Base-by-base conservation (phyloP, 1,284 basidiomycete genomes). In the Cutaneotrichosporon cutaneum region DNA sequence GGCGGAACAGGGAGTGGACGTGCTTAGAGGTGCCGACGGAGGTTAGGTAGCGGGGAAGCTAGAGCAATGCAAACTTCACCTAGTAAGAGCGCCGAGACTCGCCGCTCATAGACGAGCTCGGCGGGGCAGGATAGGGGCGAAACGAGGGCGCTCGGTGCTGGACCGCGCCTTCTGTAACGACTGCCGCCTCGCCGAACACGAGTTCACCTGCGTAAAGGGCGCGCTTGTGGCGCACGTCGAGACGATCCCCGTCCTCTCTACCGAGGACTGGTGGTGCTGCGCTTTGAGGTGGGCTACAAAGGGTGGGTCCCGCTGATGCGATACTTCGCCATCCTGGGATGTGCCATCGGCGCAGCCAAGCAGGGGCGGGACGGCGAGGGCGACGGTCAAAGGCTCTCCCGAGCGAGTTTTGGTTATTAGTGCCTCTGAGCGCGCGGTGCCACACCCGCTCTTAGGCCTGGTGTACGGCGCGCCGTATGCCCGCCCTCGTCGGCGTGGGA, bases 221-320 rank as follows among this genome's bases (percentile, higher is more conserved):
- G 87, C 87, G 0, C 79, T 88, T 32, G 75, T 88, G 50, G 87
- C 87, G 0, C 85, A 86, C 65, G 81, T 87, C 70, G n/a, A 24
- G 5, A 70, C 64, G 1, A 68, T 89, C 26, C 69, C 30, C 5
- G 30, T 5, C 30, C 84, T 92, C 42, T 77, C 76, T 16, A 83
- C 85, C 13, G 85, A 85, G 4, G 90, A 92, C 60, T 85, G 82
- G 66, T 75, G 72, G 73, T 74, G 16, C 67, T 84, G 27, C 64
- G 70, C 0, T 70, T 76, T 55, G 90, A 92, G 73, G 76, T 82
- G 33, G 85, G 85, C 2, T 84, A 90, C 75, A 83, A 80, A 67
- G 89, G 85, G 87, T 78, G 79, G 50, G 87, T 88, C 60, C 86
- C 87, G 0, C 72, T 69, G 53, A 67, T 60, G 7, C 64, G 70